A percentile compares a stretch with the other conserved stretches of the same genome.
Evolutionary conservation across 306 rosid genomes (phyloP).

Genomic region (Inga leiocalycina): DNA sequence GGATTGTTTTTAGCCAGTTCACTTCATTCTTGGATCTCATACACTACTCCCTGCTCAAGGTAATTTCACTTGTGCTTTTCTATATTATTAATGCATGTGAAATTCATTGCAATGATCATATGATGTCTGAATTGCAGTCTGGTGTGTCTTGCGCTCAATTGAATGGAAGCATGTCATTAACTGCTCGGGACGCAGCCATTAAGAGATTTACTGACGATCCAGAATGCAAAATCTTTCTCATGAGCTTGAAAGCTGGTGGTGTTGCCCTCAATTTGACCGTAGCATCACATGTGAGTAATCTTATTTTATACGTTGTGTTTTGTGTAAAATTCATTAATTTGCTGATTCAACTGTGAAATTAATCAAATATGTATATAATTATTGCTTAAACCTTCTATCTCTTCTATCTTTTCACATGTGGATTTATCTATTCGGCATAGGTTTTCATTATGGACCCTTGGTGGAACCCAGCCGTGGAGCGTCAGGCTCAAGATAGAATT

Average conservation of each 20-base stretch:
- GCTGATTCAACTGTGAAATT: constrained; percentile 14
- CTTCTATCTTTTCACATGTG: constrained; percentile 11
- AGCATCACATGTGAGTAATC: constrained; percentile 79
- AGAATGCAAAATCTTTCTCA: constrained; percentile 88
- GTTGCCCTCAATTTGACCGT: constrained; percentile 92
- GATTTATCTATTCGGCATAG: constrained; percentile 41
- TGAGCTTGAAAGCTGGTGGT: constrained; percentile 99
- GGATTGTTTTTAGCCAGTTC: constrained; percentile 95
- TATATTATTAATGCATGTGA: constrained; percentile 11
- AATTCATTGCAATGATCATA: constrained; percentile 23
- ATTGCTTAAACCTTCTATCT: background rate
- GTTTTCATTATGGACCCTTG: constrained; percentile 98
- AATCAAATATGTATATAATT: background rate
- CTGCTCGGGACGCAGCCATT: constrained; percentile 77
- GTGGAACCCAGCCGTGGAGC: constrained; percentile 99
- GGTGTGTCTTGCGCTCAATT: constrained; percentile 80
- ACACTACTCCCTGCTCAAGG: constrained; percentile 75
- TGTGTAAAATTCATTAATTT: background rate
- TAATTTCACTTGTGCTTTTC: constrained; percentile 32
- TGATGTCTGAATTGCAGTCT: constrained; percentile 60
- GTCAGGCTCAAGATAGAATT: constrained; percentile 94
- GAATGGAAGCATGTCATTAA: constrained; percentile 81
- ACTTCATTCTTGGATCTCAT: constrained; percentile 95
- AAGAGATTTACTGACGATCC: constrained; percentile 75
- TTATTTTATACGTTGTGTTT: constrained; percentile 19